Evolutionary conservation across 202 grass and related monocot genomes (phyloP).

Genomic region (Saccharum hybrid): DNA sequence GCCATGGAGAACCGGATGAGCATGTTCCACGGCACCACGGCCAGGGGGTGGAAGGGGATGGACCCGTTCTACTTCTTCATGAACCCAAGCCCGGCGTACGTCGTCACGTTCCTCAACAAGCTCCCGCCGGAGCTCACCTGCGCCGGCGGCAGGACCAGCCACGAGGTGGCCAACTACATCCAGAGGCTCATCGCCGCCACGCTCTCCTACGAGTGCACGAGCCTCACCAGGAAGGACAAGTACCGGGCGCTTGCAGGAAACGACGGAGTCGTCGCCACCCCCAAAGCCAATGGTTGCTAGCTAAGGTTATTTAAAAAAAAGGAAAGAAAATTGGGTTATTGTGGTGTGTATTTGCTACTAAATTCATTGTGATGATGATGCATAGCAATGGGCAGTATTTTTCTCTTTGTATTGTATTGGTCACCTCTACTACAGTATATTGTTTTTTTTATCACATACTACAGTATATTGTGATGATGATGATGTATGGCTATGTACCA

Average conservation of each 20-base stretch:
- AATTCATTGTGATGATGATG: too few relatives aligned
- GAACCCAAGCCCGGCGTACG: slow-evolving; percentile 70
- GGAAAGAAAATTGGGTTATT: slow-evolving; percentile 20
- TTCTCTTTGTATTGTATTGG: background rate
- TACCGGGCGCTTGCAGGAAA: slow-evolving; percentile 75
- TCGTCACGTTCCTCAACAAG: slow-evolving; percentile 67
- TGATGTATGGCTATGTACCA: slow-evolving; percentile 13
- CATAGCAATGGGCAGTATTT: slow-evolving; percentile 7
- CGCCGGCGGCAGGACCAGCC: slow-evolving; percentile 56
- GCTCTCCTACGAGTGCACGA: slow-evolving; percentile 83
- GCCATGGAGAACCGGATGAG: slow-evolving; percentile 58
- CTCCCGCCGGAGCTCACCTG: slow-evolving; percentile 62
- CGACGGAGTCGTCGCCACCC: slow-evolving; percentile 53
- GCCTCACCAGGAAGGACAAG: slow-evolving; percentile 90
- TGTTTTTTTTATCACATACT: too few relatives aligned
- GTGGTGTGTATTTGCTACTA: background rate
- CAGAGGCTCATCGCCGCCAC: slow-evolving; percentile 66
- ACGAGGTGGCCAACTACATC: slow-evolving; percentile 81
- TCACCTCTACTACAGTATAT: background rate
- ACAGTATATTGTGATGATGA: background rate
- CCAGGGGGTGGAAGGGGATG: slow-evolving; percentile 69
- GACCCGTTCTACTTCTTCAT: slow-evolving; percentile 86
- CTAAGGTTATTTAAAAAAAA: background rate
- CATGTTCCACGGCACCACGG: slow-evolving; percentile 87
- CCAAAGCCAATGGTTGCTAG: background rate